Evolutionary conservation across 202 grass and related monocot species (phyloP), one percentile per base, ranked within the genome.

Genomic region (Cymbopogon flexuosus): DNA sequence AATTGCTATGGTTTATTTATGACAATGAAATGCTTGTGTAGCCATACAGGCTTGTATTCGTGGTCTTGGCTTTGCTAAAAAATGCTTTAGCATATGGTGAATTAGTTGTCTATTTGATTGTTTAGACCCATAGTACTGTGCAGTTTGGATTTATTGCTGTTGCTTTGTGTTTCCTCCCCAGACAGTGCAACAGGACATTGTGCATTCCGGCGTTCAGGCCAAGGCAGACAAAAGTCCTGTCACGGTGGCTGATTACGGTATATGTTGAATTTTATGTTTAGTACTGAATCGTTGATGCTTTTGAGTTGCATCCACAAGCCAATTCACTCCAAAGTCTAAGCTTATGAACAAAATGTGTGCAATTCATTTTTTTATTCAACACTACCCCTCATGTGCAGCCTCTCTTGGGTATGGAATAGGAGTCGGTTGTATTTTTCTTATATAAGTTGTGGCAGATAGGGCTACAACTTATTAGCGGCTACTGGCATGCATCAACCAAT

Each of bases 221-320:
- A 97, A 97, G 78, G 70, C 90, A 0, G 94, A 97, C 75, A 91
- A 88, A 76, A 97, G 84, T 45, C 94, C 94, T 27, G 94, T 97
- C 1, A 97, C 94, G 10, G 92, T 97, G 27, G 94, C 94, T 4
- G 94, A 97, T 84, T 97, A 97, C 77, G 94, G 94, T 94, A 90
- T 34, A 31, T 87, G 24, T 15, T 70, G 16, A 24, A 30, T 63
- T 80, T 54, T 27, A 18, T 79, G 22, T 63, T 56, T 58, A 10
- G 27, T 76, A 68, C 23, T 36, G 9, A 47, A 59, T 16, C 15
- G 2, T 56, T 57, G 4, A 45, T 68, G 9, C n/a, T 68, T 27
- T 45, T 46, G 40, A 16, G 6, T 70, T 70, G 12, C 40, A 31
- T 31, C 3, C 14, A 31, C 24, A 31, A 49, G 3, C 4, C 58